Evolutionary conservation across 345 rosid species (phyloP).

Genomic region (Camelina hispida): DNA sequence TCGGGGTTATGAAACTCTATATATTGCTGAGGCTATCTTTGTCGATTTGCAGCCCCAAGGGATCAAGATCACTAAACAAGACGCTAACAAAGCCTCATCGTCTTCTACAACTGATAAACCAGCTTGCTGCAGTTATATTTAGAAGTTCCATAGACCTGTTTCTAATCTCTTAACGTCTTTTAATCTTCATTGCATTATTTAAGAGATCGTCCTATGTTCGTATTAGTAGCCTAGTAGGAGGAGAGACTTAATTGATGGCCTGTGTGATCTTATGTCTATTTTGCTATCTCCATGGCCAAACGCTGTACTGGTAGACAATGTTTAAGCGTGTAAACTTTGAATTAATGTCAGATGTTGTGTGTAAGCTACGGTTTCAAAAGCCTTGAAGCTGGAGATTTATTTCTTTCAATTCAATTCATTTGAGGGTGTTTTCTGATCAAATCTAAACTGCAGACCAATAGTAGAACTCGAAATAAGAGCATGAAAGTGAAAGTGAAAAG

Average conservation of each 20-base stretch:
- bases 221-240: constrained; percentile 17
- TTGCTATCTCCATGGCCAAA: constrained; percentile 23
- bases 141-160: constrained; percentile 13
- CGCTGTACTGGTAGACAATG: constrained; percentile 19
- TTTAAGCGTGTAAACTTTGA: constrained; percentile 27
- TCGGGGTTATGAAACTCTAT: constrained; percentile 19
- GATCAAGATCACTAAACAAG: constrained; percentile 66
- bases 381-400: constrained; percentile 1
- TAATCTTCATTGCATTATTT: neutral
- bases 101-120: constrained; percentile 57
- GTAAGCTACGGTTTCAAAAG: constrained; percentile 11
- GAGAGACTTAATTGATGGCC: constrained; percentile 22
- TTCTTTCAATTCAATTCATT: neutral
- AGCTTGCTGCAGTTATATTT: constrained; percentile 58
- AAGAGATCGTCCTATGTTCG: constrained; percentile 23
- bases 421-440: neutral
- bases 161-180: constrained; percentile 18
- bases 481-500: neutral
- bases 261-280: constrained; percentile 37
- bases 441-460: constrained; percentile 3
- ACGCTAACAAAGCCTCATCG: constrained; percentile 46
- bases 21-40: neutral
- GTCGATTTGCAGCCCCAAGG: constrained; percentile 60
- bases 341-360: constrained; percentile 35
- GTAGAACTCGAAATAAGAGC: neutral